Percentiles rank a stretch among this genome's conserved stretches.
These are phyloP conservation scores for Trichosporon inkin DNA, from an alignment of 1,284 basidiomycete species.

Conservation along the genomic window DNA sequence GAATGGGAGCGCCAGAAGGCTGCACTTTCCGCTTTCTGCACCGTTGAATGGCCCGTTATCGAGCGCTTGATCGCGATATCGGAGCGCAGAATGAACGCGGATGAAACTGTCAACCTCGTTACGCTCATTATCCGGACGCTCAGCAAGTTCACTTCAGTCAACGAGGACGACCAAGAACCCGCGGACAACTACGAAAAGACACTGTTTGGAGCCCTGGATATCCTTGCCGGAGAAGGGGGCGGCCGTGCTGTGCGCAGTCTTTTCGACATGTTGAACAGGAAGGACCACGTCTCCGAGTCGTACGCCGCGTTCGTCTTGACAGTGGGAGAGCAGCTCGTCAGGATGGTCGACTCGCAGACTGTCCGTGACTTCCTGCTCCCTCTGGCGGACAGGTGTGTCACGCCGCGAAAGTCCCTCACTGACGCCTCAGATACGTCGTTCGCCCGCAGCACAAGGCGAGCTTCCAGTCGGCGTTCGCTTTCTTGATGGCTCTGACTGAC, in stretches of 20 bases:
- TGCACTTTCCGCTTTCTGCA: constrained; percentile 26
- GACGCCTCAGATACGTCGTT: constrained; percentile 28
- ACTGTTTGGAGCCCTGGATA: constrained; percentile 34
- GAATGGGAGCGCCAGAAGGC: constrained; percentile 29
- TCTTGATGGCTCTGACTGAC: constrained; percentile 29
- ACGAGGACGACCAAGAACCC: constrained; percentile 17
- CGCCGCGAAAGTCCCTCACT: not conserved
- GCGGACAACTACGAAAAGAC: constrained; percentile 30
- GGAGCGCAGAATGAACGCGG: not conserved
- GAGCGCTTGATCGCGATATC: constrained; percentile 21
- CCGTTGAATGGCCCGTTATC: constrained; percentile 24
- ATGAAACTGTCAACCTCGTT: constrained; percentile 15
- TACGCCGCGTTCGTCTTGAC: constrained; percentile 28
- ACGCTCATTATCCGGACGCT: constrained; percentile 24
- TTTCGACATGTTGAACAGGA: constrained; percentile 5
- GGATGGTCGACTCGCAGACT: constrained; percentile 23
- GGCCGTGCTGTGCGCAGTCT: constrained; percentile 9
- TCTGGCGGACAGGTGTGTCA: constrained; percentile 29
- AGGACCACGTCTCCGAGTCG: constrained; percentile 10
- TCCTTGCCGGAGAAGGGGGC: constrained; percentile 25
- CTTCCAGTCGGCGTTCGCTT: constrained; percentile 40
- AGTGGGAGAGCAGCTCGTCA: constrained; percentile 32
- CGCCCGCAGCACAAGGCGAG: constrained; percentile 23
- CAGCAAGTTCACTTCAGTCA: constrained; percentile 25
- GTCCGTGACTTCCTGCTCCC: constrained; percentile 25